These are phyloP conservation scores for Ogataea angusta DNA, from an alignment of 805 yeast genomes.

Conservation along the genomic window DNA sequence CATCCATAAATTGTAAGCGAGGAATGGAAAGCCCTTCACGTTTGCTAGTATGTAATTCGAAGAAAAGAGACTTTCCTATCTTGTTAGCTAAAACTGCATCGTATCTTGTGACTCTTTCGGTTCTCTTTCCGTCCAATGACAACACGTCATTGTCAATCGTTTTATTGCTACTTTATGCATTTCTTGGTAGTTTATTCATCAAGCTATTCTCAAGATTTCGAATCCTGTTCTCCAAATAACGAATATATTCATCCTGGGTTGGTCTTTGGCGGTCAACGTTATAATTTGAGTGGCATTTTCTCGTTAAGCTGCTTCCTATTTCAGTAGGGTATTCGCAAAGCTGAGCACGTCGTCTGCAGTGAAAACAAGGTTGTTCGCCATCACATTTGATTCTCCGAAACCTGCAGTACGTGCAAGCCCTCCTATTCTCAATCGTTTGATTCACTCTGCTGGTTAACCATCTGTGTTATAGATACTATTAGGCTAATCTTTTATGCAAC, in stretches of 20 bases:
- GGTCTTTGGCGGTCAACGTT: not conserved
- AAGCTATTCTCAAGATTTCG: not conserved
- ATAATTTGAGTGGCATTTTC: not conserved
- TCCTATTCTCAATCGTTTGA: slow-evolving; percentile 36
- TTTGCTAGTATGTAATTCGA: not conserved
- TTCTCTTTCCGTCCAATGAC: not conserved
- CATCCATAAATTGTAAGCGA: slow-evolving; percentile 7
- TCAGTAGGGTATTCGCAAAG: slow-evolving; percentile 1
- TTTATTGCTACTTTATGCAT: too few relatives aligned
- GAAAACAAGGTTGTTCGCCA: slow-evolving; percentile 48
- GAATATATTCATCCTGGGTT: not conserved
- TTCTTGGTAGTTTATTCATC: too few relatives aligned
- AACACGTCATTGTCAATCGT: not conserved
- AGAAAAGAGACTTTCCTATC: not conserved
- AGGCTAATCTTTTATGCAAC: not conserved
- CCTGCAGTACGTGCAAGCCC: slow-evolving; percentile 57
- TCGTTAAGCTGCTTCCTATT: not conserved
- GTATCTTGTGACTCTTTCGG: not conserved
- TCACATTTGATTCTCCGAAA: slow-evolving; percentile 56
- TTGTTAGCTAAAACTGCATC: not conserved
- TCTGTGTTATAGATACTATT: not conserved
- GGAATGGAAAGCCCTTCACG: slow-evolving; percentile 1
- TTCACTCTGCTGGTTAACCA: not conserved
- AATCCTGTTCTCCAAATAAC: not conserved
- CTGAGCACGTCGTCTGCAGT: slow-evolving; percentile 39